phyloP scores from a whole-genome alignment of 148 eudicot species.

The Vaccinium myrtillus region DNA sequence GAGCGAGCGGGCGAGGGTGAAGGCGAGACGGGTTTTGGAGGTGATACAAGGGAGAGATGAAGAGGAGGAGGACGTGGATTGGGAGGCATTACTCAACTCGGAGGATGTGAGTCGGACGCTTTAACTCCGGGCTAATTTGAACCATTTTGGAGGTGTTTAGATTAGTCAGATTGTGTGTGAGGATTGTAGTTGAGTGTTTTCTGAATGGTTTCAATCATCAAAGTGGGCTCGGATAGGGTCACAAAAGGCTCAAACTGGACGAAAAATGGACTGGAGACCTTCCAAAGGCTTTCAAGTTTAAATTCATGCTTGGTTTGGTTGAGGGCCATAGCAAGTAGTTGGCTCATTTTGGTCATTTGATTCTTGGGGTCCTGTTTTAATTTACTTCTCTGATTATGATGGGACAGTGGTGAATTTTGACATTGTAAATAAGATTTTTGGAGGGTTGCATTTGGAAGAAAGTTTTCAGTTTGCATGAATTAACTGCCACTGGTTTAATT shows the following conservation, averaged over 20 bases:
- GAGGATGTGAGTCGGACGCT: constrained; percentile 43
- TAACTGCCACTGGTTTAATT: not conserved
- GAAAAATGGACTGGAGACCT: not conserved
- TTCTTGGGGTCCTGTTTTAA: not conserved
- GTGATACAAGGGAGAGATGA: constrained; percentile 59
- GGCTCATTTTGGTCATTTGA: not conserved
- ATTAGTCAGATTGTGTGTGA: constrained; percentile 3
- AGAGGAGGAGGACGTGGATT: constrained; percentile 72
- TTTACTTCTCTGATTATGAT: not conserved
- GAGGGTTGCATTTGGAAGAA: not conserved
- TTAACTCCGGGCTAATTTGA: constrained; percentile 7
- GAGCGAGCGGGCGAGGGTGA: constrained; percentile 48
- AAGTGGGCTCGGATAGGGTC: not conserved
- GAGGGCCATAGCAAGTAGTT: not conserved
- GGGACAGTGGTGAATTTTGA: constrained; percentile 1
- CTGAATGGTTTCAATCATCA: not conserved
- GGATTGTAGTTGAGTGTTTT: constrained; percentile 11
- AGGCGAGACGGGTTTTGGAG: constrained; percentile 61
- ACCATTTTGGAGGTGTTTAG: not conserved
- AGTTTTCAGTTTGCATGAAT: not conserved
- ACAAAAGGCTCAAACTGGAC: not conserved
- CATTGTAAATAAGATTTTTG: constrained; percentile 13
- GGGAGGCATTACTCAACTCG: constrained; percentile 72
- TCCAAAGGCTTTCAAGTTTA: constrained; percentile 2
- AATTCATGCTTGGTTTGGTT: not conserved